Conservation (phyloP, 2,329 filamentous ascomycete species). For the Ophiostoma angusticollis region DNA sequence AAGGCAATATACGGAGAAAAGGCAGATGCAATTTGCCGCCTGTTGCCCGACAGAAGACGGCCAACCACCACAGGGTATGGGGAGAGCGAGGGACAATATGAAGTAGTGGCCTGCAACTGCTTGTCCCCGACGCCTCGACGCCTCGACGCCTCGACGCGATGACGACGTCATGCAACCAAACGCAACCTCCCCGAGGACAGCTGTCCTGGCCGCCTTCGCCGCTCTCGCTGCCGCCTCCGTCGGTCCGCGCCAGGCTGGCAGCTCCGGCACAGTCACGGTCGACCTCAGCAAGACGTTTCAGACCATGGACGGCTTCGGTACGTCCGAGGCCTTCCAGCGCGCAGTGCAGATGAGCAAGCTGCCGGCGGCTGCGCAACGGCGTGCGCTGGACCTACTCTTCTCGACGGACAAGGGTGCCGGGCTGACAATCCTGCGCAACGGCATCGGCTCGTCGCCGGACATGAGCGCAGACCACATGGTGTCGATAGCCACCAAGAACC, state of each 20-base stretch:
- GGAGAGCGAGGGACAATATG: no score
- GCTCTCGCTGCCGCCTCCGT: background rate
- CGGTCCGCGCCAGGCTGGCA: conserved; percentile 5
- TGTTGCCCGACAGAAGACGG: no score
- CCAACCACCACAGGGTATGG: no score
- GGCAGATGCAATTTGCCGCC: no score
- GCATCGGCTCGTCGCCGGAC: conserved; percentile 21
- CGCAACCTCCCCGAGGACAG: background rate
- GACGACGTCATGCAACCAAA: background rate
- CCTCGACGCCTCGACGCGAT: no score
- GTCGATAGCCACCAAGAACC: conserved; percentile 26
- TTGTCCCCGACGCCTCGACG: no score
- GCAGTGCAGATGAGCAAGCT: conserved; percentile 18
- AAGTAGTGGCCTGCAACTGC: no score
- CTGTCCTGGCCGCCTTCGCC: background rate
- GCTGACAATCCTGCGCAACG: conserved; percentile 28
- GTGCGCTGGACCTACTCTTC: conserved; percentile 25
- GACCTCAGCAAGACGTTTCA: conserved; percentile 27
- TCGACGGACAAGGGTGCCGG: conserved; percentile 25
- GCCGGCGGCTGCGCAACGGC: conserved; percentile 8
- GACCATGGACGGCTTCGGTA: conserved; percentile 31
- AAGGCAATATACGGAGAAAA: no score
- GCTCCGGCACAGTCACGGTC: conserved; percentile 23
- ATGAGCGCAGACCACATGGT: conserved; percentile 15
- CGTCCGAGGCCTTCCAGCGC: conserved; percentile 30